Percentiles rank a stretch among this genome's conserved stretches.
Conservation (phyloP, 257 asterid genomes). For the Henckelia pumila region DNA sequence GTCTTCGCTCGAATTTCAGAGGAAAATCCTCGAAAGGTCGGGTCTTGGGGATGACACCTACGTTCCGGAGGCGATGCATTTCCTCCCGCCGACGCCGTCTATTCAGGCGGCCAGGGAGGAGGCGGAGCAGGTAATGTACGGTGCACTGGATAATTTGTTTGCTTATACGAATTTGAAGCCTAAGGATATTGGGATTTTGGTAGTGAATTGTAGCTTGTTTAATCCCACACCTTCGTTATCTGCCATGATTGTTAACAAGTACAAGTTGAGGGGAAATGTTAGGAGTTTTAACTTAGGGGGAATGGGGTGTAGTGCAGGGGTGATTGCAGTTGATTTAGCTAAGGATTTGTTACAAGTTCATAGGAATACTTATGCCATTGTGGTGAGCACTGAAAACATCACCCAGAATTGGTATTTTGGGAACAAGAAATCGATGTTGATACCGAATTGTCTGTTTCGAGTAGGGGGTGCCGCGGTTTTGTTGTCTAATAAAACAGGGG, state of each 20-base stretch:
- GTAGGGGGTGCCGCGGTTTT: slow-evolving; percentile 67
- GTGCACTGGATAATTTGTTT: slow-evolving; percentile 61
- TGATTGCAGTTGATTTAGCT: slow-evolving; percentile 64
- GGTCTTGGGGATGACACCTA: slow-evolving; percentile 79
- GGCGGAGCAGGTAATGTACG: slow-evolving; percentile 73
- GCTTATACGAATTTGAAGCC: slow-evolving; percentile 53
- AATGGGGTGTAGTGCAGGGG: slow-evolving; percentile 90
- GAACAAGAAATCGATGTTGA: slow-evolving; percentile 69
- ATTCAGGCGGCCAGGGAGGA: slow-evolving; percentile 81
- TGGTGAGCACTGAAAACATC: slow-evolving; percentile 68
- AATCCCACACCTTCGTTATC: slow-evolving; percentile 73
- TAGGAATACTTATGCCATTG: slow-evolving; percentile 68
- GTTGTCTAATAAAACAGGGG: slow-evolving; percentile 55
- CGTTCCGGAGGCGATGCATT: slow-evolving; percentile 73
- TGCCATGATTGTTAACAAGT: slow-evolving; percentile 72
- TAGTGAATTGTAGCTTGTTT: slow-evolving; percentile 70
- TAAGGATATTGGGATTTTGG: slow-evolving; percentile 65
- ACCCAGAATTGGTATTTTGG: slow-evolving; percentile 86
- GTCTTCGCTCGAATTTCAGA: slow-evolving; percentile 64
- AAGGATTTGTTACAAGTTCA: slow-evolving; percentile 75
- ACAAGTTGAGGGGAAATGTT: slow-evolving; percentile 73
- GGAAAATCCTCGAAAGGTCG: slow-evolving; percentile 68
- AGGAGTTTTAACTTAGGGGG: slow-evolving; percentile 76
- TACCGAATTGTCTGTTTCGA: slow-evolving; percentile 75
- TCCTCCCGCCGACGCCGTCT: slow-evolving; percentile 62